These are phyloP conservation scores for Tillandsia fasciculata DNA, from an alignment of 176 grass and related monocot species.

Conservation along the genomic window DNA sequence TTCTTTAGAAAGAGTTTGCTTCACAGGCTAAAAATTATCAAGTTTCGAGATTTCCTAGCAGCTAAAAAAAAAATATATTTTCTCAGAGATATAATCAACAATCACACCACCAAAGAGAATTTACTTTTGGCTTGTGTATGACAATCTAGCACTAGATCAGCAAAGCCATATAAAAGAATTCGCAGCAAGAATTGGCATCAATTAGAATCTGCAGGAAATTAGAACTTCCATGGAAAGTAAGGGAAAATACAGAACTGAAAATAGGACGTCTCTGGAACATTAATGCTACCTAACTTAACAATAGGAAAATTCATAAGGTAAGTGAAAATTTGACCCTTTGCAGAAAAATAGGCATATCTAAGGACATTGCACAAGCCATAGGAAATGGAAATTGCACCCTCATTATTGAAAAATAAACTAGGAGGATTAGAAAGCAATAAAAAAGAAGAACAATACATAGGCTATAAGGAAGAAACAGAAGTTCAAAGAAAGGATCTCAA, in stretches of 20 bases:
- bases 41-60: too few relatives aligned
- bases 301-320: too few relatives aligned
- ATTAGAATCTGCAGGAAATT: too few relatives aligned
- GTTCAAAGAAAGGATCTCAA: neutral
- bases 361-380: neutral
- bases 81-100: neutral
- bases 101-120: neutral
- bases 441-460: conserved; percentile 4
- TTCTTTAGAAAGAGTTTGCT: neutral
- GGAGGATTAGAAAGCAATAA: conserved; percentile 1
- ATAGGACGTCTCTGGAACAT: too few relatives aligned
- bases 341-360: too few relatives aligned
- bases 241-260: too few relatives aligned
- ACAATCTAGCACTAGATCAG: neutral
- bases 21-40: neutral
- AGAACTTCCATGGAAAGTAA: too few relatives aligned
- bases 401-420: conserved; percentile 1
- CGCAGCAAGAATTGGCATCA: too few relatives aligned
- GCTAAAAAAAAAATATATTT: too few relatives aligned
- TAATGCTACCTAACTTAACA: too few relatives aligned
- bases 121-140: neutral
- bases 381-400: conserved; percentile 9
- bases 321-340: too few relatives aligned
- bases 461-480: conserved; percentile 3
- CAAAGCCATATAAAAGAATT: too few relatives aligned